These are phyloP conservation scores for Metschnikowia kofuensis DNA, from an alignment of 805 yeast species.

Conservation along the genomic window DNA sequence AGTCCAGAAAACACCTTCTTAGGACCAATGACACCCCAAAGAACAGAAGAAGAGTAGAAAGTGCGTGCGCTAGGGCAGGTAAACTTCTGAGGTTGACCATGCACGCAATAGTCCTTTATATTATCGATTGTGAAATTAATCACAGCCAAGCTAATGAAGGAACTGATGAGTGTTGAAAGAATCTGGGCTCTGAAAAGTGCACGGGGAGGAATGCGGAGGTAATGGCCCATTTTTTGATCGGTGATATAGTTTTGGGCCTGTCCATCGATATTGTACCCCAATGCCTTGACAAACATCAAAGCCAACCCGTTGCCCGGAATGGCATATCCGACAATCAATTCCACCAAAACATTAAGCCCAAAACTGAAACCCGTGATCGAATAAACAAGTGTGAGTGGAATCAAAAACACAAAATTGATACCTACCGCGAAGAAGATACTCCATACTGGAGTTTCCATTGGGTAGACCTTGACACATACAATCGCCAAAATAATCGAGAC, in stretches of 20 bases:
- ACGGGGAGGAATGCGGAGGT: conserved; percentile 61
- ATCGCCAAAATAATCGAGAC: conserved; percentile 31
- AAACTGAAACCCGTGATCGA: conserved; percentile 30
- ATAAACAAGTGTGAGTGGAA: conserved; percentile 19
- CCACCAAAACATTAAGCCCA: conserved; percentile 36
- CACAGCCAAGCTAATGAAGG: conserved; percentile 6
- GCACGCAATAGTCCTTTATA: conserved; percentile 1
- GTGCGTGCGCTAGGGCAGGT: conserved; percentile 16
- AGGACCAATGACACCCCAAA: conserved; percentile 66
- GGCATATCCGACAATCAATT: conserved; percentile 37
- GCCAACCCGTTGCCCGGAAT: conserved; percentile 37
- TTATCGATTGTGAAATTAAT: conserved; percentile 6
- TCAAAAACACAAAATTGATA: conserved; percentile 21
- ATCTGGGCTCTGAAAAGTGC: conserved; percentile 46
- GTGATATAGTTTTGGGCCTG: conserved; percentile 54
- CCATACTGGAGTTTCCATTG: conserved; percentile 28
- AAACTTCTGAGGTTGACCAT: conserved; percentile 2
- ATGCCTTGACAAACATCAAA: conserved; percentile 51
- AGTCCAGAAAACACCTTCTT: conserved; percentile 31
- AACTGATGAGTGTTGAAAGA: conserved; percentile 8
- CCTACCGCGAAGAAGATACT: conserved; percentile 20
- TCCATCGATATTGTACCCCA: conserved; percentile 54
- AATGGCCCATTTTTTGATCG: conserved; percentile 64
- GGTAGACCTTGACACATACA: conserved; percentile 23
- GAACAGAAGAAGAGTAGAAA: conserved; percentile 53